Conservation (phyloP, 257 asterid genomes). For the Craterostigma plantagineum region DNA sequence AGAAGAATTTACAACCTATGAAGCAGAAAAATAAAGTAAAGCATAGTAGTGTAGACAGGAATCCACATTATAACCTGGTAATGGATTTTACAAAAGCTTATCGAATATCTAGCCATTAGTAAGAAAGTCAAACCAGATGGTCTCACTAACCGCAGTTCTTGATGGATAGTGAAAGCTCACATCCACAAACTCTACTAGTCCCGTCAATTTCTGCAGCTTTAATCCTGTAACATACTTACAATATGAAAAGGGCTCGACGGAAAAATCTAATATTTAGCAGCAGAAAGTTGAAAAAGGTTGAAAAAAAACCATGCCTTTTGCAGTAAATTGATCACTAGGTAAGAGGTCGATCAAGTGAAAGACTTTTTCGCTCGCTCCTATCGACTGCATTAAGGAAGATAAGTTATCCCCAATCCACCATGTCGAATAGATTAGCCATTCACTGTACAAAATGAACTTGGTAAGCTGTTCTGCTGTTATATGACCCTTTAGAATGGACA, state of each 20-base stretch:
- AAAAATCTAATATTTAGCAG: not conserved
- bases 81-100: too few species aligned
- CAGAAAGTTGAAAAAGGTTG: not conserved
- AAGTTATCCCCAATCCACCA: constrained; percentile 97
- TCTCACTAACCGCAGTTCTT: constrained; percentile 41
- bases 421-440: constrained; percentile 92
- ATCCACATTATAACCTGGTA: too few species aligned
- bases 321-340: constrained; percentile 54
- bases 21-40: too few species aligned
- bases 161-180: constrained; percentile 67
- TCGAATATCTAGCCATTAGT: too few species aligned
- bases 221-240: constrained; percentile 29
- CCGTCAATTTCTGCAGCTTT: constrained; percentile 55
- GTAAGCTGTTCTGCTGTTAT: constrained; percentile 95
- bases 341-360: constrained; percentile 61
- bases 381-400: constrained; percentile 83
- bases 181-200: constrained; percentile 50
- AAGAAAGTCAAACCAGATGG: not conserved
- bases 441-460: constrained; percentile 87
- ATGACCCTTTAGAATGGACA: constrained; percentile 72
- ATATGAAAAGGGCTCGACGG: constrained; percentile 1
- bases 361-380: constrained; percentile 98
- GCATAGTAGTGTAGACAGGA: too few species aligned
- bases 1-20: not conserved
- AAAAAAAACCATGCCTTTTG: constrained; percentile 40